phyloP scores from a whole-genome alignment of 2,329 filamentous ascomycete species.

The Nemania diffusa region DNA sequence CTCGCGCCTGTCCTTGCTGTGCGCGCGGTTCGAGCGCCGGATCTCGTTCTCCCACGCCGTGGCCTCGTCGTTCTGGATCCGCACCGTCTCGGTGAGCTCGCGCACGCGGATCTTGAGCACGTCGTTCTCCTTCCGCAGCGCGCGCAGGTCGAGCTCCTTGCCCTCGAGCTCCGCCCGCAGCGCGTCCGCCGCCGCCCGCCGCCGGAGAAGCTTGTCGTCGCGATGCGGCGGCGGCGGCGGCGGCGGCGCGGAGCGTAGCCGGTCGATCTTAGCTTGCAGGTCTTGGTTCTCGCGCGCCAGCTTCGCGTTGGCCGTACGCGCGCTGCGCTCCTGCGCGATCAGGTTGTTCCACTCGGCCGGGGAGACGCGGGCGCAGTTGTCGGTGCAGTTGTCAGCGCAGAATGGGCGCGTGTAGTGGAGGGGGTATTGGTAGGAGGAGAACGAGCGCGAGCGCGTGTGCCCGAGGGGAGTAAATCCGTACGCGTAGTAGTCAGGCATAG shows the following conservation, averaged over 20 bases:
- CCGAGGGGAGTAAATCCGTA: conserved; percentile 34
- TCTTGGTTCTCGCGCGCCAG: conserved; percentile 40
- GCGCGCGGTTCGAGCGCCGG: conserved; percentile 2
- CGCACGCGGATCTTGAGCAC: conserved; percentile 33
- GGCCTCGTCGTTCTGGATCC: conserved; percentile 12
- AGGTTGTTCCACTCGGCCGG: conserved; percentile 43
- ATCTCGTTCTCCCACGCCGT: conserved; percentile 21
- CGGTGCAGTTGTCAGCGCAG: too few species aligned
- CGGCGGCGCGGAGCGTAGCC: too few species aligned
- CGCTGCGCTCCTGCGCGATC: conserved; percentile 36
- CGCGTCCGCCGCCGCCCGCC: conserved; percentile 33
- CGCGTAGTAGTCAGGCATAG: conserved; percentile 39
- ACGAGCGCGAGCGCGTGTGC: conserved; percentile 41
- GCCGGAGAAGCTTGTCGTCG: conserved; percentile 38
- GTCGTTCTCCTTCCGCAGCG: conserved; percentile 35
- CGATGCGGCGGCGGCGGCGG: too few species aligned
- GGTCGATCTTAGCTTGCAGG: conserved; percentile 34
- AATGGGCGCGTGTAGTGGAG: conserved; percentile 28
- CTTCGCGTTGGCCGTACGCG: conserved; percentile 28
- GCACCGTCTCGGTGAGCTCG: conserved; percentile 38
- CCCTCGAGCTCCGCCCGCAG: conserved; percentile 38
- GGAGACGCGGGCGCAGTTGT: conserved; percentile 44
- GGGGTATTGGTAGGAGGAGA: conserved; percentile 39
- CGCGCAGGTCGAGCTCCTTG: conserved; percentile 31
- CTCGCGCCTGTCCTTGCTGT: conserved; percentile 25